These are phyloP conservation scores for Silybum marianum DNA, from an alignment of 129 eudicot species.

Conservation along the genomic window DNA sequence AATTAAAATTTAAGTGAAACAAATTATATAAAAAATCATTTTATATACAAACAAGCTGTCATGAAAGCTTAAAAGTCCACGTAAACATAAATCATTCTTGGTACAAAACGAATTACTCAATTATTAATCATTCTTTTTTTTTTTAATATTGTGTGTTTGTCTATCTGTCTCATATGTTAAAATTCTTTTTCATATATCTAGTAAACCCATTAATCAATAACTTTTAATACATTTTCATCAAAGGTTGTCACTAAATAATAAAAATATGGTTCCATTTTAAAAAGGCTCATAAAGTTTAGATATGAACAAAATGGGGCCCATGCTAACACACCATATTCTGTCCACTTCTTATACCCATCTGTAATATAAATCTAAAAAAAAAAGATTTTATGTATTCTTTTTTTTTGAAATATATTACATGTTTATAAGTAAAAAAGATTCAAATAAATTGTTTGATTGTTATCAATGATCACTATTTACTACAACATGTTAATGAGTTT, in stretches of 20 bases:
- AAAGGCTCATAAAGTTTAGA: neutral
- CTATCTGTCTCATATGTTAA: neutral
- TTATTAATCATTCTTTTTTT: neutral
- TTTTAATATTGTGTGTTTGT: neutral
- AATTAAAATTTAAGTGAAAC: too few species aligned
- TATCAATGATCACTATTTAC: too few species aligned
- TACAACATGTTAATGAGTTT: too few species aligned
- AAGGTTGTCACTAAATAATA: neutral
- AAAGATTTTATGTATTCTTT: too few species aligned
- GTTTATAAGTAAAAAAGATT: too few species aligned
- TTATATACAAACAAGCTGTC: neutral
- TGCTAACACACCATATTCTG: neutral
- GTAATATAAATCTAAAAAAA: neutral
- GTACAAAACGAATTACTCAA: neutral
- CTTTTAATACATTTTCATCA: neutral
- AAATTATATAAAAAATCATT: too few species aligned
- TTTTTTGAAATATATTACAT: too few species aligned
- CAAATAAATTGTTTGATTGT: too few species aligned
- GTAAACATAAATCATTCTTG: neutral
- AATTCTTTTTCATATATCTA: too few species aligned
- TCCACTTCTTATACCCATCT: neutral
- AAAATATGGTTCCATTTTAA: neutral
- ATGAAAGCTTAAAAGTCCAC: neutral
- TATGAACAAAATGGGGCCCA: constrained; percentile 27
- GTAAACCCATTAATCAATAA: neutral